phyloP scores from a whole-genome alignment of 164 flowering plant species.

The Chloranthus sessilifolius region DNA sequence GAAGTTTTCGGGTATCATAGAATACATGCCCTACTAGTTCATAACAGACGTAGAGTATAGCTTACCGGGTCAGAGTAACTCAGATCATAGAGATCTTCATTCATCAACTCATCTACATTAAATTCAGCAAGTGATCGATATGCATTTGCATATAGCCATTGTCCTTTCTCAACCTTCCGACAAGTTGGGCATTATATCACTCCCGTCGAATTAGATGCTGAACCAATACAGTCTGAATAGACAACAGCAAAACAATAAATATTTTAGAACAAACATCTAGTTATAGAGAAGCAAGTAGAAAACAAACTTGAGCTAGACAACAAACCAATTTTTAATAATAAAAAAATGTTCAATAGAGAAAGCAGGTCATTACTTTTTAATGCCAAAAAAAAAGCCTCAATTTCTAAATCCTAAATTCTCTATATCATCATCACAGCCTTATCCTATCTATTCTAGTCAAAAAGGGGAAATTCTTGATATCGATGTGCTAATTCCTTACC shows the following conservation, averaged over 20 bases:
- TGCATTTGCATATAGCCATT: constrained; percentile 73
- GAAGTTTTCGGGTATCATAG: too few species aligned
- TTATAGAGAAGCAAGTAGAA: not conserved
- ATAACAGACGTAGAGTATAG: too few species aligned
- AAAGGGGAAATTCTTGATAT: too few species aligned
- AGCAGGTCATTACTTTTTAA: too few species aligned
- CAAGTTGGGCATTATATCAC: constrained; percentile 91
- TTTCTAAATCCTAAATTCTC: too few species aligned
- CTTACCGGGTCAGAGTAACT: constrained; percentile 67
- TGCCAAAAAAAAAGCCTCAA: too few species aligned
- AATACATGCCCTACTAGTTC: too few species aligned
- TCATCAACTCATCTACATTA: constrained; percentile 57
- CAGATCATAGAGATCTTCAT: constrained; percentile 71
- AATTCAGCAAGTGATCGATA: constrained; percentile 48
- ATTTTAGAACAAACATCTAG: not conserved
- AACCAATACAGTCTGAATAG: constrained; percentile 76
- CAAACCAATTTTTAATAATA: too few species aligned
- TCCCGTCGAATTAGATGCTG: constrained; percentile 77
- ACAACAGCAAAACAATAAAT: not conserved
- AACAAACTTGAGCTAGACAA: too few species aligned
- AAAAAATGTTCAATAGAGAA: not conserved
- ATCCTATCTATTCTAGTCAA: too few species aligned
- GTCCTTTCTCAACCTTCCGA: constrained; percentile 77
- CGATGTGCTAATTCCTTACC: too few species aligned
- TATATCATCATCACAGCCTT: too few species aligned